Percentiles rank a stretch among this genome's conserved stretches.
These are phyloP conservation scores for Xylogone sp. DNA, from an alignment of 2,329 filamentous ascomycete species.

Conservation along the genomic window DNA sequence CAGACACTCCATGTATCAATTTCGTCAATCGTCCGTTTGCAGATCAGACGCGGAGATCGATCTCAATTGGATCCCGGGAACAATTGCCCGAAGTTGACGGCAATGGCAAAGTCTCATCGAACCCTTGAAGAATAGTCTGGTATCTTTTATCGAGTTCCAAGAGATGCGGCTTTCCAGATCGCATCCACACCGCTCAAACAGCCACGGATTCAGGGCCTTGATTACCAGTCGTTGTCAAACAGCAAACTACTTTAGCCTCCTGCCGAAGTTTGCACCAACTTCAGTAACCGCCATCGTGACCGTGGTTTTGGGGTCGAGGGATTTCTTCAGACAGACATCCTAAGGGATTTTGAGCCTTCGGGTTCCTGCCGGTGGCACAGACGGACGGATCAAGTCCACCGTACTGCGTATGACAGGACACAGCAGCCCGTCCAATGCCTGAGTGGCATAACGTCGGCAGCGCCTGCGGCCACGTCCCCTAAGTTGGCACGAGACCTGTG, in stretches of 20 bases:
- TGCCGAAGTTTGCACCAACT: background rate
- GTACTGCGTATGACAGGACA: too few relatives aligned
- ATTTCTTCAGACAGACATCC: too few relatives aligned
- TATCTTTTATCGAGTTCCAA: background rate
- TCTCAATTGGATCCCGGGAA: constrained; percentile 11
- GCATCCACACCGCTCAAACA: constrained; percentile 28
- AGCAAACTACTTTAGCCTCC: background rate
- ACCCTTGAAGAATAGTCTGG: constrained; percentile 11
- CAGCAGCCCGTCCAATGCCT: too few relatives aligned
- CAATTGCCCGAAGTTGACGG: constrained; percentile 7
- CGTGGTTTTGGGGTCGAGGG: too few relatives aligned
- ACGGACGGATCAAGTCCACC: background rate
- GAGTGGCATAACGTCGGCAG: constrained; percentile 23
- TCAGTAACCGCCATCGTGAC: background rate
- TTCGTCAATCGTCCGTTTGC: constrained; percentile 26
- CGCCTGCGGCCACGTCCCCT: background rate
- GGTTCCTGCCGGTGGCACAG: background rate
- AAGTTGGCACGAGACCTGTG: background rate
- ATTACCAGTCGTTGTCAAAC: background rate
- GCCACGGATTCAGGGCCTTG: constrained; percentile 18
- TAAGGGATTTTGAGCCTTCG: background rate
- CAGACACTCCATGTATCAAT: constrained; percentile 7
- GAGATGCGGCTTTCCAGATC: constrained; percentile 18
- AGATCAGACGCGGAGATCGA: constrained; percentile 12
- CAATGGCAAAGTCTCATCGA: constrained; percentile 12